Conservation (phyloP, 352 stramenopile species). For the Phytophthora meadii region DNA sequence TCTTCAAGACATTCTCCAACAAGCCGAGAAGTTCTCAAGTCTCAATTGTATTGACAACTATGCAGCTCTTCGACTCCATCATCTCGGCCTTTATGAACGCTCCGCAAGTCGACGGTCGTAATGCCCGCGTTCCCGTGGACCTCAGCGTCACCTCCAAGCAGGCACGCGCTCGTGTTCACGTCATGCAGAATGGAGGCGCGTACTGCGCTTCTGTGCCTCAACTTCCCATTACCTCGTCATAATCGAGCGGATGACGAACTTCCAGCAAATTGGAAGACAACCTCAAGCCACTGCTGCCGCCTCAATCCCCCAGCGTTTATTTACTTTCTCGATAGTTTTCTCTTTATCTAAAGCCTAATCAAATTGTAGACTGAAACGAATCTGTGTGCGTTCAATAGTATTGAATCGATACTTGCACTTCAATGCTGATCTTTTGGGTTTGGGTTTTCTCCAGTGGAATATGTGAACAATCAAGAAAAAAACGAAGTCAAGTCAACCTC, state of each 20-base stretch:
- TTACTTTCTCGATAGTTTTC: slow-evolving; percentile 9
- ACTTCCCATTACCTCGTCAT: slow-evolving; percentile 45
- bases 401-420: not conserved
- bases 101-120: slow-evolving; percentile 74
- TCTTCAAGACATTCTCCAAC: slow-evolving; percentile 19
- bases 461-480: too few relatives aligned
- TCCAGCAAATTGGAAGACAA: slow-evolving; percentile 5
- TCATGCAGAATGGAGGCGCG: slow-evolving; percentile 54
- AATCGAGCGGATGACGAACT: not conserved
- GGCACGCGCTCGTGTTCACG: slow-evolving; percentile 53
- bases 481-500: too few relatives aligned
- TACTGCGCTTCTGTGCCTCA: slow-evolving; percentile 70
- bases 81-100: slow-evolving; percentile 82
- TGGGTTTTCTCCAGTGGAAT: too few relatives aligned
- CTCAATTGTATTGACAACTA: slow-evolving; percentile 23
- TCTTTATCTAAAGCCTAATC: slow-evolving; percentile 29
- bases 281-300: too few relatives aligned
- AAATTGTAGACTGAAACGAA: slow-evolving; percentile 16
- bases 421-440: not conserved
- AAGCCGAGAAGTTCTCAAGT: not conserved
- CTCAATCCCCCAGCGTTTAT: slow-evolving; percentile 7
- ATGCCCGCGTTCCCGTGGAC: slow-evolving; percentile 72
- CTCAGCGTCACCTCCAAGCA: slow-evolving; percentile 54
- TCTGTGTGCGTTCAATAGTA: not conserved
- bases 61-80: slow-evolving; percentile 63